Base-by-base conservation (phyloP, 257 asterid genomes). In the Primulina huaijiensis region DNA sequence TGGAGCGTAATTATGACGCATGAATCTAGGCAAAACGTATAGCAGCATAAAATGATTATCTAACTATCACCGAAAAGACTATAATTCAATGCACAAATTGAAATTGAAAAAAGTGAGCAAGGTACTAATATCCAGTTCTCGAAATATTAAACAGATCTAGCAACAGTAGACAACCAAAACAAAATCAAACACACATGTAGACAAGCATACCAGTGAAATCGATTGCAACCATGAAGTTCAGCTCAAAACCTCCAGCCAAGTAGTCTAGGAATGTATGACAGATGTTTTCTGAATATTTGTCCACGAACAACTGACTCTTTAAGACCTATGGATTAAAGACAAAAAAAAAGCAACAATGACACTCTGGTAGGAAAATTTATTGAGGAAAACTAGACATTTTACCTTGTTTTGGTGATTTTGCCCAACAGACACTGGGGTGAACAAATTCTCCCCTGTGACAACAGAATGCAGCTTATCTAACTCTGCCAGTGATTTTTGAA, bases 181-280 rank as follows among this genome's bases (percentile, higher is more conserved):
- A 73, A 65, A 35, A 43, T 52, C n/a, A 53, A 67, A 63, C 31
- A 35, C 16, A 68, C 71, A 64, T 57, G 40, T 23, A 43, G 60
- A 71, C 58, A 34, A 58, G 76, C 59, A 58, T 86, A 94, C 99
- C 98, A 35, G 99, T 94, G 85, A 91, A 94, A 83, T 94, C 99
- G 74, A 94, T 81, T 37, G 98, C 99, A 74, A 89, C 96, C 99
- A 94, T 94, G 87, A 94, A 94, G 84, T 89, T 94, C 81, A 94
- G 86, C 84, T 91, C 97, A 79, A 81, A 91, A 71, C 97, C 99
- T 70, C 89, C 90, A 69, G 89, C 81, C 82, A 91, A 74, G 85
- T 91, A 94, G 82, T 94, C 99, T 17, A 94, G 96, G 83, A 91
- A 94, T 27, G 98, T 85, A 77, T 91, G 86, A 75, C 86, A 87